phyloP scores from a whole-genome alignment of 73 alveolate genomes.

The Tetrahymena borealis region DNA sequence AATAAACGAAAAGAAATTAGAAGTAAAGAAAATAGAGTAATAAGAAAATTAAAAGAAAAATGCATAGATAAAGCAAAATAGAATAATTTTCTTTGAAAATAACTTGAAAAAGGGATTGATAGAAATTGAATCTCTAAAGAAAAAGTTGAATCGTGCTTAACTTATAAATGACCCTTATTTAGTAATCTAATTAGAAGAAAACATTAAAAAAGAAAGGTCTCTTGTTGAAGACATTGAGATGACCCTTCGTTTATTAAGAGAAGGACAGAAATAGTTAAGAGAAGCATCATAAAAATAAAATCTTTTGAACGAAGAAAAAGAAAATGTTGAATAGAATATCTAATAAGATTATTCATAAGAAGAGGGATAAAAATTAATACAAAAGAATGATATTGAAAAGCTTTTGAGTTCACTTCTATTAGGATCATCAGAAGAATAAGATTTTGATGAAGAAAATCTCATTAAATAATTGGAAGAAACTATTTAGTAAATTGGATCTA shows the following conservation, averaged over 20 bases:
- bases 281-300: background rate
- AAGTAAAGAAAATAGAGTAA: conserved; percentile 21
- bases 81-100: background rate
- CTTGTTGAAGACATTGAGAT: background rate
- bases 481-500: background rate
- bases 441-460: background rate
- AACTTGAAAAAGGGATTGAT: background rate
- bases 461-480: background rate
- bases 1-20: conserved; percentile 45
- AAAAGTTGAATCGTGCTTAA: background rate
- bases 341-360: background rate
- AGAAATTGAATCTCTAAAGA: background rate
- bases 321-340: background rate
- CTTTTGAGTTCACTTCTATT: background rate
- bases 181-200: background rate
- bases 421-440: background rate
- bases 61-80: background rate
- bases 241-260: background rate
- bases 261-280: background rate
- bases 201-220: background rate
- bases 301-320: background rate
- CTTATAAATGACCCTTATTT: background rate
- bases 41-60: background rate
- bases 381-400: background rate
- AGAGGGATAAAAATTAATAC: background rate